These are phyloP conservation scores for Pouteria glomerata DNA, from an alignment of 148 eudicot genomes.

Conservation along the genomic window DNA sequence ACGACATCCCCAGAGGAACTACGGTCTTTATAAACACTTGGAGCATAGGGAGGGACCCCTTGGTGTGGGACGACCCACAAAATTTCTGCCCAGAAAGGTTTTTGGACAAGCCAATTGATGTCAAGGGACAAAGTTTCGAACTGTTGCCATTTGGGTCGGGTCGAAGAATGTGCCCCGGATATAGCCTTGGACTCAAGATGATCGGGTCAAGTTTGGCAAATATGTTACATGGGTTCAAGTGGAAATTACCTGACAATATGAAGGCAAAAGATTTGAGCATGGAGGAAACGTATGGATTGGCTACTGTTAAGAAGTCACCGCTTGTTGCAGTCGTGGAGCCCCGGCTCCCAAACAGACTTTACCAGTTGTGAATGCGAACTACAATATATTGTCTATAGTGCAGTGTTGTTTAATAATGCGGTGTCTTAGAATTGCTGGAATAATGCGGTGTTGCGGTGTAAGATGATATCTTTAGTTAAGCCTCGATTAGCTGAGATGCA, in stretches of 20 bases:
- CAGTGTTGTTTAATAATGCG: too few relatives aligned
- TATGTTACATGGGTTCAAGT: conserved; percentile 27
- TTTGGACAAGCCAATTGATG: conserved; percentile 19
- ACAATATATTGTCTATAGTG: too few relatives aligned
- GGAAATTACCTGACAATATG: conserved; percentile 22
- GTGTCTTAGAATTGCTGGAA: too few relatives aligned
- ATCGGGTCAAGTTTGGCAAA: conserved; percentile 23
- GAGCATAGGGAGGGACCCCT: conserved; percentile 33
- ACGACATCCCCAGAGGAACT: background rate
- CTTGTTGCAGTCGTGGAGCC: conserved; percentile 27
- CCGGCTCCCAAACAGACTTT: conserved; percentile 15
- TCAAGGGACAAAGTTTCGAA: conserved; percentile 27
- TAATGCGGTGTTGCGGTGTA: too few relatives aligned
- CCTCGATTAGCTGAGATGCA: too few relatives aligned
- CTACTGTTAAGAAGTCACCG: conserved; percentile 22
- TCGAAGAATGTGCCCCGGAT: conserved; percentile 37
- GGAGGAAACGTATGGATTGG: conserved; percentile 31
- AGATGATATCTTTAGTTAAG: too few relatives aligned
- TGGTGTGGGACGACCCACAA: conserved; percentile 21
- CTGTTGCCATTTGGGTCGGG: conserved; percentile 41
- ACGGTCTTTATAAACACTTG: conserved; percentile 8
- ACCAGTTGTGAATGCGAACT: conserved; percentile 13
- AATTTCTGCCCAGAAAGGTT: conserved; percentile 34
- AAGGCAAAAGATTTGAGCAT: conserved; percentile 23
- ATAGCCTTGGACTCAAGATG: conserved; percentile 27